Evolutionary conservation across 2,329 filamentous ascomycete genomes (phyloP).

Genomic region (Cercospora brassicicola): DNA sequence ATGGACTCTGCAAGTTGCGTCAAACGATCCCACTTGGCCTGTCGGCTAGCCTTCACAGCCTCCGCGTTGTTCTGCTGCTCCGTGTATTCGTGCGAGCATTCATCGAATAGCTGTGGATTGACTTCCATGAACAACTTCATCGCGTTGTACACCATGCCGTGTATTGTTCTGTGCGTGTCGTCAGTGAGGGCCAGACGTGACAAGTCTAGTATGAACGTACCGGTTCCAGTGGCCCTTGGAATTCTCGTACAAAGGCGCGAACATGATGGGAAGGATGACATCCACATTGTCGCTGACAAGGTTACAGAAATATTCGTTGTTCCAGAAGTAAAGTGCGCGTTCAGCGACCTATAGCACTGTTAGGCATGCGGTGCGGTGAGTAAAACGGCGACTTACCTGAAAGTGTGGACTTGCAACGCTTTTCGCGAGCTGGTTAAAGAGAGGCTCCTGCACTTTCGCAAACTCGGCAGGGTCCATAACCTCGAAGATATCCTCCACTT

Average conservation of each 20-base stretch:
- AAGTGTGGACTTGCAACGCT: constrained; percentile 98
- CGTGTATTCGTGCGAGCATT: constrained; percentile 97
- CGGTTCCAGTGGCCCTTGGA: constrained; percentile 99
- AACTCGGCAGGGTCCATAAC: constrained; percentile 99
- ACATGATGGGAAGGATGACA: constrained; percentile 98
- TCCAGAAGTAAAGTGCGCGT: constrained; percentile 98
- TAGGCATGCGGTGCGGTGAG: constrained; percentile 7
- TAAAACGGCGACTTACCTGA: constrained; percentile 57
- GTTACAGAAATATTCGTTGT: constrained; percentile 99
- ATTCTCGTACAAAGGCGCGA: constrained; percentile 95
- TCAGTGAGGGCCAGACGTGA: neutral
- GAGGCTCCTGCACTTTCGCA: constrained; percentile 94
- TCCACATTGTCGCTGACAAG: constrained; percentile 98
- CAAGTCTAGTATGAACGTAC: constrained; percentile 53
- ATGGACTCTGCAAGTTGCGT: constrained; percentile 69
- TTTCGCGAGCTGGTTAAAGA: constrained; percentile 96
- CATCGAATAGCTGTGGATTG: constrained; percentile 95
- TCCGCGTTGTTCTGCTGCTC: constrained; percentile 91
- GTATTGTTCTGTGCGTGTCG: constrained; percentile 72
- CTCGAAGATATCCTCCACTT: constrained; percentile 99
- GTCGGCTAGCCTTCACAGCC: constrained; percentile 76
- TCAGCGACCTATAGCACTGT: constrained; percentile 69
- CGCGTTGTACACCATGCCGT: constrained; percentile 99
- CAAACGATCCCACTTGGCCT: constrained; percentile 86
- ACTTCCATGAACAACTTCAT: constrained; percentile 99